Evolutionary conservation across 116 monocot genomes (phyloP).

Genomic region (Cymodocea nodosa): DNA sequence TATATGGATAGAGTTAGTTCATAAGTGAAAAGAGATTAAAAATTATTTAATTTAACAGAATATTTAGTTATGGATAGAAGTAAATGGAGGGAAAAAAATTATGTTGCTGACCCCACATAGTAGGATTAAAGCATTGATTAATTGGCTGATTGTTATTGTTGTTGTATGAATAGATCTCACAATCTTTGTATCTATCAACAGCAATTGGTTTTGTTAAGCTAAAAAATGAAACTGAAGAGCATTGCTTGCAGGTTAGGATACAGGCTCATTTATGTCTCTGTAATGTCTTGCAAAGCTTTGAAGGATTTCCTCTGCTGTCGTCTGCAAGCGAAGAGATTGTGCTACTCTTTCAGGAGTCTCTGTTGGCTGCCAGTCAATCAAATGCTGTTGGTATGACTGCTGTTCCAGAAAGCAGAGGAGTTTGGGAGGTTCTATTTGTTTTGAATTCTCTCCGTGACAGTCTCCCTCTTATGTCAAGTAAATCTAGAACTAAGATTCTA

Average conservation of each 20-base stretch:
- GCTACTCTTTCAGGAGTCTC: slow-evolving; percentile 42
- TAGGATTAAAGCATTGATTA: no score
- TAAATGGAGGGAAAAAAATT: no score
- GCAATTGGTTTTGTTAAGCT: no score
- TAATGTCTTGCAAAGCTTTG: slow-evolving; percentile 54
- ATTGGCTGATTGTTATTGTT: no score
- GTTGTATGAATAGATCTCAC: no score
- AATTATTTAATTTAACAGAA: no score
- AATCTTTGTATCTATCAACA: no score
- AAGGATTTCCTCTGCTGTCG: slow-evolving; percentile 31
- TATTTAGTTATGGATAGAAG: no score
- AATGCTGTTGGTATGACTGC: slow-evolving; percentile 15
- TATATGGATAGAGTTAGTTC: not conserved
- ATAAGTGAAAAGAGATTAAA: no score
- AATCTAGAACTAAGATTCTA: slow-evolving; percentile 35
- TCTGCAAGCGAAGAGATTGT: slow-evolving; percentile 67
- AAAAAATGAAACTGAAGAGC: not conserved
- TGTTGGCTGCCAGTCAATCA: slow-evolving; percentile 80
- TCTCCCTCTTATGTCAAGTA: slow-evolving; percentile 54
- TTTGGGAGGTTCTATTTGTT: slow-evolving; percentile 54
- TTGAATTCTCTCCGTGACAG: slow-evolving; percentile 54
- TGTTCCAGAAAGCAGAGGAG: slow-evolving; percentile 45
- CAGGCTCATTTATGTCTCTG: slow-evolving; percentile 44
- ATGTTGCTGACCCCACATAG: not conserved
- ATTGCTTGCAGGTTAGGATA: slow-evolving; percentile 52